Percentiles rank a stretch among this genome's conserved stretches.
phyloP scores from a whole-genome alignment of 352 stramenopile species.

The Phytophthora meadii region DNA sequence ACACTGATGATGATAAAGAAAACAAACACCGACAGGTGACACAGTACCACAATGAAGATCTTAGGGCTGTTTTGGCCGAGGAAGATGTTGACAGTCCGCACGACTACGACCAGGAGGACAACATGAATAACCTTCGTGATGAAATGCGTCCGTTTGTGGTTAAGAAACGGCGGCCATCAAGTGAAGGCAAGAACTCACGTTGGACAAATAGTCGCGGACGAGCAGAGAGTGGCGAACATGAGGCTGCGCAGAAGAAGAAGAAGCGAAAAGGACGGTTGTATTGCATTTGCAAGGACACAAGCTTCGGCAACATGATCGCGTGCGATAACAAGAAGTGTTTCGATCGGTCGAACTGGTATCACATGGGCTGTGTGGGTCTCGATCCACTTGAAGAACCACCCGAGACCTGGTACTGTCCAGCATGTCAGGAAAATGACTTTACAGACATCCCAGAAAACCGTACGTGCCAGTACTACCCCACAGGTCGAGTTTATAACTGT shows the following conservation, averaged over 20 bases:
- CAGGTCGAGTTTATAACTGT: not conserved
- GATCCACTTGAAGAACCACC: slow-evolving; percentile 56
- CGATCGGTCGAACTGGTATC: slow-evolving; percentile 86
- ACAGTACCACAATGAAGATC: slow-evolving; percentile 6
- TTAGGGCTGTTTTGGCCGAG: slow-evolving; percentile 16
- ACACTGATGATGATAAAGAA: slow-evolving; percentile 40
- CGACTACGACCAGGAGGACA: slow-evolving; percentile 18
- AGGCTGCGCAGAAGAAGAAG: slow-evolving; percentile 46
- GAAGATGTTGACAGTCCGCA: slow-evolving; percentile 30
- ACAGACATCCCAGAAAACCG: slow-evolving; percentile 75
- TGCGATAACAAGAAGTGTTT: slow-evolving; percentile 84
- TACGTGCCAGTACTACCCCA: slow-evolving; percentile 32
- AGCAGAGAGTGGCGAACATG: slow-evolving; percentile 17
- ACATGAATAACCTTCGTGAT: not conserved
- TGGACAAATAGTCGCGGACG: slow-evolving; percentile 10
- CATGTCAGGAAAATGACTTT: slow-evolving; percentile 59
- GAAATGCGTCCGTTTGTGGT: slow-evolving; percentile 23
- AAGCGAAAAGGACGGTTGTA: slow-evolving; percentile 77
- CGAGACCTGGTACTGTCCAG: slow-evolving; percentile 81
- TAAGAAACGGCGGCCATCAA: slow-evolving; percentile 19
- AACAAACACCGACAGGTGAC: slow-evolving; percentile 30
- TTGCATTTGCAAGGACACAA: slow-evolving; percentile 78
- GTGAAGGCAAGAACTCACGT: slow-evolving; percentile 23
- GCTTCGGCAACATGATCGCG: slow-evolving; percentile 85
- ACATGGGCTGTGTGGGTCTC: slow-evolving; percentile 78